Base-by-base conservation (phyloP, 2,329 filamentous ascomycete species). In the Eutypa lata region DNA sequence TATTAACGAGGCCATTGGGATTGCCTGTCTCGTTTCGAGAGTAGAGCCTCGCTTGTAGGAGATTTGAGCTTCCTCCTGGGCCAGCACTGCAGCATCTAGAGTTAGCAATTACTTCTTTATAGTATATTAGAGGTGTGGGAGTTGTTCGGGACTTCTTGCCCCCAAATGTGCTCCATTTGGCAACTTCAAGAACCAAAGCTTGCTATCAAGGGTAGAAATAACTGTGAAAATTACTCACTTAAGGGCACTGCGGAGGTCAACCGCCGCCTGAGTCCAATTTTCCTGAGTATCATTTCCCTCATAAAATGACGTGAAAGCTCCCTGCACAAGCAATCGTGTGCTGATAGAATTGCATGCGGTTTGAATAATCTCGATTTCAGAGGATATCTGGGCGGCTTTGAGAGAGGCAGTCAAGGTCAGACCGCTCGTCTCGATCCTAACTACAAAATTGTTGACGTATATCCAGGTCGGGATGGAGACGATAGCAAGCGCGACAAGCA, bases 381-480 rank as follows among this genome's bases (percentile, higher is more conserved):
- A 87, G 6, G 88, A 78, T 57, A 97, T 80, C 66, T 93, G 88
- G 28, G 89, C 86, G 19, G 91, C 88, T 70, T 96, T 96, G 66
- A 96, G 84, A 2, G 89, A 91, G 7, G 92, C 92, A 1, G 90
- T 90, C 56, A 96, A 78, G 24, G 85, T 76, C 47, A 97, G 82
- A 49, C 86, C 82, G 49, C 82, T 78, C 13, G 82, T 72, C 66
- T 80, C 75, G 59, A 84, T 76, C 49, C 71, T 65, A 59, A 74
- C 59, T 56, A 83, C 79, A 61, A 81, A 82, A 55, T 71, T 68
- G 61, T 82, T 77, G 63, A 83, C 79, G 58, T 77, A 83, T 53
- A 83, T 69, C 80, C 80, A 83, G 68, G 87, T 89, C 63, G 91
- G 90, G 57, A 96, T 82, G 16, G 90, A 85, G 56, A 96, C 81